Conservation (phyloP, 768 basidiomycete genomes). For the Trametes maxima region DNA sequence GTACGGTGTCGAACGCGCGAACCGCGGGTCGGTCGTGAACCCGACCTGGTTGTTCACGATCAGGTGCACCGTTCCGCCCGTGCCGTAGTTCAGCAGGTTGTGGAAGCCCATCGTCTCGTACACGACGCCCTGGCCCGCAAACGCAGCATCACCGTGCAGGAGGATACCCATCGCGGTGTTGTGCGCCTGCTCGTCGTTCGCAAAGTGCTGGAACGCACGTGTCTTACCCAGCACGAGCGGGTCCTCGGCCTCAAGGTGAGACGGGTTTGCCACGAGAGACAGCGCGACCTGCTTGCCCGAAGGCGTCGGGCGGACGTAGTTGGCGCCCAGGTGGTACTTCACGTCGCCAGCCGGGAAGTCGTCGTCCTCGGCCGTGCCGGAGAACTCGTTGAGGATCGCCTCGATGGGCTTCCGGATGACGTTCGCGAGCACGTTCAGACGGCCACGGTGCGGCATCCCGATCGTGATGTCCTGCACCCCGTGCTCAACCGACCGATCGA, state of each 20-base stretch:
- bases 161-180: constrained; percentile 92
- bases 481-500: constrained; percentile 96
- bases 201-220: constrained; percentile 91
- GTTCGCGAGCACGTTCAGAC: constrained; percentile 96
- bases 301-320: constrained; percentile 96
- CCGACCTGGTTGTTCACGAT: constrained; percentile 99
- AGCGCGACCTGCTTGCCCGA: constrained; percentile 97
- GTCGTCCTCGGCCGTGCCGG: constrained; percentile 65
- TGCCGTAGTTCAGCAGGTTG: constrained; percentile 92
- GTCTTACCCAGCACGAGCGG: constrained; percentile 98
- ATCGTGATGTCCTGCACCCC: constrained; percentile 96
- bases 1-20: constrained; percentile 96
- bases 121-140: constrained; percentile 96
- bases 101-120: constrained; percentile 99
- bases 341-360: constrained; percentile 93
- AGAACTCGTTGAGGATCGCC: constrained; percentile 96
- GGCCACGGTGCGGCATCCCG: constrained; percentile 99
- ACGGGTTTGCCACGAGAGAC: constrained; percentile 97
- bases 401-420: constrained; percentile 99
- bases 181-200: constrained; percentile 78
- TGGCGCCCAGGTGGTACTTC: constrained; percentile 98
- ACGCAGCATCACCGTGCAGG: constrained; percentile 97
- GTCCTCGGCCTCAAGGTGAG: constrained; percentile 95
- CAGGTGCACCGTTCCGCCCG: constrained; percentile 96
- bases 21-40: constrained; percentile 97